phyloP scores from a whole-genome alignment of 495 filamentous ascomycete species.

The Elaphomyces granulatus region DNA sequence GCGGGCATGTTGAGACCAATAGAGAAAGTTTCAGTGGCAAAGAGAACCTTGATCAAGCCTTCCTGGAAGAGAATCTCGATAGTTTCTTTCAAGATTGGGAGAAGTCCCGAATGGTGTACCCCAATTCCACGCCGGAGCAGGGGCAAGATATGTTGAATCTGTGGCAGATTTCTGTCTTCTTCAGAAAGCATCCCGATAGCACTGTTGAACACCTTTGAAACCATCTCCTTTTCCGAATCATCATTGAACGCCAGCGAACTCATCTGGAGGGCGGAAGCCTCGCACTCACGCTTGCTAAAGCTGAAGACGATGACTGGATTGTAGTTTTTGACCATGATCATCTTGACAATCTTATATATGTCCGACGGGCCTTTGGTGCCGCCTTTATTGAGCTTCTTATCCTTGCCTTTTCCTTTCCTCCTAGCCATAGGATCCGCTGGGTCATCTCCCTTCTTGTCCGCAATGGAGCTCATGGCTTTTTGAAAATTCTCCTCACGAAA shows the following conservation, averaged over 20 bases:
- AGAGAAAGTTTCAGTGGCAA: conserved; percentile 96
- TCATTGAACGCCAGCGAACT: conserved; percentile 88
- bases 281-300: conserved; percentile 95
- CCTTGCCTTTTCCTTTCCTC: conserved; percentile 71
- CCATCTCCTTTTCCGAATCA: conserved; percentile 91
- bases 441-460: conserved; percentile 78
- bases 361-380: conserved; percentile 59
- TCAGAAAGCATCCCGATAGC: conserved; percentile 82
- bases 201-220: conserved; percentile 80
- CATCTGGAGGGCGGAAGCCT: conserved; percentile 71
- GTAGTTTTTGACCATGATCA: conserved; percentile 93
- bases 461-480: conserved; percentile 78
- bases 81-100: conserved; percentile 95
- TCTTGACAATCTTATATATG: conserved; percentile 93
- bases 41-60: conserved; percentile 91
- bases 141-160: conserved; percentile 84
- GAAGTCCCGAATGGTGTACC: conserved; percentile 88
- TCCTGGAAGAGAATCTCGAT: conserved; percentile 99
- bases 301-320: conserved; percentile 99
- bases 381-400: conserved; percentile 82
- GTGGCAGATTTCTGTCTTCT: conserved; percentile 72
- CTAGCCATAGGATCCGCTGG: conserved; percentile 62
- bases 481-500: conserved; percentile 97
- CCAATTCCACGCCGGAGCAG: conserved; percentile 84
- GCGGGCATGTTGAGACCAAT: conserved; percentile 99